Percentiles rank a stretch among this genome's conserved stretches.
These are phyloP conservation scores for Blastocystis hominis DNA, from an alignment of 352 stramenopile genomes.

Conservation along the genomic window DNA sequence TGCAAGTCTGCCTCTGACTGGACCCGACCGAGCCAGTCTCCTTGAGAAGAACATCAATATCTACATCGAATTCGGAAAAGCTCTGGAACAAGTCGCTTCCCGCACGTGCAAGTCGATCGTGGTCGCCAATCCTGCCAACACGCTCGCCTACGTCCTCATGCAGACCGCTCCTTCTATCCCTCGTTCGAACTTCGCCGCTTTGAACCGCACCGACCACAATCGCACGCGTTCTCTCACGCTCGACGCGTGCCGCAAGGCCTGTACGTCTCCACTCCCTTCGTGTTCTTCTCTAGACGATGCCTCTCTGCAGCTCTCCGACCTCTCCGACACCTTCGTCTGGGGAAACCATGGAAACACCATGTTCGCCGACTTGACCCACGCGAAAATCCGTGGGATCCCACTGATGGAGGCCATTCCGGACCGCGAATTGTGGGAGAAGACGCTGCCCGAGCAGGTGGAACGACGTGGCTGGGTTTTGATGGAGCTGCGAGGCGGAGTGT, in stretches of 20 bases:
- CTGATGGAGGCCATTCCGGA: constrained; percentile 61
- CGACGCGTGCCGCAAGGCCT: constrained; percentile 58
- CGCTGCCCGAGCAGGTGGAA: constrained; percentile 71
- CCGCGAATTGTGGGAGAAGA: constrained; percentile 59
- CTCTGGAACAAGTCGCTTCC: constrained; percentile 73
- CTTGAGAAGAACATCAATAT: constrained; percentile 81
- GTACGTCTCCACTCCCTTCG: neutral
- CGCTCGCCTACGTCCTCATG: constrained; percentile 78
- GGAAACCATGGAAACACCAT: constrained; percentile 84
- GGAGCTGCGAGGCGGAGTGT: constrained; percentile 74
- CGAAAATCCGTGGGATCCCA: constrained; percentile 36
- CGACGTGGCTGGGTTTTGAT: constrained; percentile 77
- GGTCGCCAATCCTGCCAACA: constrained; percentile 83
- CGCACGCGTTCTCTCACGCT: constrained; percentile 61
- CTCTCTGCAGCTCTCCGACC: constrained; percentile 61
- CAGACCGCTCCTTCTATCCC: constrained; percentile 76
- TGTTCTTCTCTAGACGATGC: constrained; percentile 58
- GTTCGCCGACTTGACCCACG: constrained; percentile 66
- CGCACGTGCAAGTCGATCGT: constrained; percentile 76
- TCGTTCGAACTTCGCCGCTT: constrained; percentile 75
- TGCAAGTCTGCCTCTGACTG: constrained; percentile 75
- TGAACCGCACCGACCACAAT: constrained; percentile 79
- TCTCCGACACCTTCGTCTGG: constrained; percentile 76
- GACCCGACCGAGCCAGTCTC: constrained; percentile 79
- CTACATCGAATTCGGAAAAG: constrained; percentile 75